Conservation (phyloP, 2,329 filamentous ascomycete genomes). For the Lachnellula arida region DNA sequence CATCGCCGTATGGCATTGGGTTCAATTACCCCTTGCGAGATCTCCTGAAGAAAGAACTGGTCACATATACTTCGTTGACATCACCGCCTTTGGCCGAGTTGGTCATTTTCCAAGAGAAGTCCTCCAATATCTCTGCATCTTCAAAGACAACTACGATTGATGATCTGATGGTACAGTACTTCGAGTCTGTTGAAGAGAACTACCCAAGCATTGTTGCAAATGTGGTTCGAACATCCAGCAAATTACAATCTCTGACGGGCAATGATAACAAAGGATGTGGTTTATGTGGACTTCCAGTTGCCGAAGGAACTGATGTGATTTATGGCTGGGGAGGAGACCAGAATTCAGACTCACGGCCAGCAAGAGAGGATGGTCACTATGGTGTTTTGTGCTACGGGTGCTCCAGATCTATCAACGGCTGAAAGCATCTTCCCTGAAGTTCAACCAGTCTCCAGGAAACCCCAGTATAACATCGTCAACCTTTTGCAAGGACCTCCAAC, state of each 20-base stretch:
- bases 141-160: slow-evolving; percentile 79
- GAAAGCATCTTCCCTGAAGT: slow-evolving; percentile 19
- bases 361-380: slow-evolving; percentile 27
- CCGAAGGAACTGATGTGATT: slow-evolving; percentile 57
- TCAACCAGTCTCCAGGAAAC: neutral
- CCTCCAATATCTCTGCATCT: slow-evolving; percentile 28
- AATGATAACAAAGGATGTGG: slow-evolving; percentile 46
- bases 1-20: slow-evolving; percentile 22
- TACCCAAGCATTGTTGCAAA: slow-evolving; percentile 93
- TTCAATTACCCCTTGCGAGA: slow-evolving; percentile 82
- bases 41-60: slow-evolving; percentile 74
- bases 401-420: slow-evolving; percentile 57
- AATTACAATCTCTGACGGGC: slow-evolving; percentile 53
- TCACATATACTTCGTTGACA: slow-evolving; percentile 56
- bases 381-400: slow-evolving; percentile 67
- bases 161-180: slow-evolving; percentile 84
- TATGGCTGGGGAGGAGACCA: slow-evolving; percentile 57
- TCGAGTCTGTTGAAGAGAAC: slow-evolving; percentile 75
- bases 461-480: neutral
- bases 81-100: slow-evolving; percentile 48
- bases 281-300: slow-evolving; percentile 65
- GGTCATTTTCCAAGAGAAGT: slow-evolving; percentile 37
- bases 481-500: slow-evolving; percentile 7
- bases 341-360: slow-evolving; percentile 29
- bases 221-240: slow-evolving; percentile 86